phyloP scores from a whole-genome alignment of 441 rosid genomes.

The Erodium moschatum region DNA sequence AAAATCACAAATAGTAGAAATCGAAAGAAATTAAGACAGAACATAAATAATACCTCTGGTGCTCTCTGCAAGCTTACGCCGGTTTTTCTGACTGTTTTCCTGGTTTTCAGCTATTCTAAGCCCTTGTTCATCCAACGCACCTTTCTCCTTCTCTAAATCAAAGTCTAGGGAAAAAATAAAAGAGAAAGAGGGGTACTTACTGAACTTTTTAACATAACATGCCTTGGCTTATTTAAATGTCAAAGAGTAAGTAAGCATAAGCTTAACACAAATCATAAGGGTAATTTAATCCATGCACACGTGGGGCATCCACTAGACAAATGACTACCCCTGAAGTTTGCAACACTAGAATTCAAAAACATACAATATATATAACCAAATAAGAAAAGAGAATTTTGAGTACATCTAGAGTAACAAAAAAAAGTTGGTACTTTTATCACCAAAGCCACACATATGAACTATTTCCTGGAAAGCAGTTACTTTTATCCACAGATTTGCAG shows the following conservation, averaged over 20 bases:
- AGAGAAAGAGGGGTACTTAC: not conserved
- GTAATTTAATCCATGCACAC: not conserved
- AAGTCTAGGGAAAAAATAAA: slow-evolving; percentile 40
- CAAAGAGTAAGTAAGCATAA: not conserved
- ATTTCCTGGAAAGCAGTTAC: not conserved
- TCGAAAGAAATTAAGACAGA: not conserved
- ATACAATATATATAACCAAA: not conserved
- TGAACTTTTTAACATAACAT: not conserved
- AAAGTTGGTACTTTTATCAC: not conserved
- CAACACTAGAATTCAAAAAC: not conserved
- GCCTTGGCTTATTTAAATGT: not conserved
- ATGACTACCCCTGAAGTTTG: not conserved
- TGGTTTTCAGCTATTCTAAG: slow-evolving; percentile 91
- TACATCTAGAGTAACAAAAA: not conserved
- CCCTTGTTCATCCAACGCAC: slow-evolving; percentile 86
- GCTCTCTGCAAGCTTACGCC: slow-evolving; percentile 98
- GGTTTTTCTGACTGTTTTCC: slow-evolving; percentile 88
- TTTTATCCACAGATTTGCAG: not conserved
- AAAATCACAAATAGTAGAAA: not conserved
- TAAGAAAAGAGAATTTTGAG: not conserved
- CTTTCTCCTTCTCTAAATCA: slow-evolving; percentile 91
- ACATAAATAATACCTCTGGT: slow-evolving; percentile 62
- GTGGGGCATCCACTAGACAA: not conserved
- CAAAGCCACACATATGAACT: not conserved
- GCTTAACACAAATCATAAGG: not conserved